phyloP scores from a whole-genome alignment of 164 flowering plant species.

The Protea cynaroides region DNA sequence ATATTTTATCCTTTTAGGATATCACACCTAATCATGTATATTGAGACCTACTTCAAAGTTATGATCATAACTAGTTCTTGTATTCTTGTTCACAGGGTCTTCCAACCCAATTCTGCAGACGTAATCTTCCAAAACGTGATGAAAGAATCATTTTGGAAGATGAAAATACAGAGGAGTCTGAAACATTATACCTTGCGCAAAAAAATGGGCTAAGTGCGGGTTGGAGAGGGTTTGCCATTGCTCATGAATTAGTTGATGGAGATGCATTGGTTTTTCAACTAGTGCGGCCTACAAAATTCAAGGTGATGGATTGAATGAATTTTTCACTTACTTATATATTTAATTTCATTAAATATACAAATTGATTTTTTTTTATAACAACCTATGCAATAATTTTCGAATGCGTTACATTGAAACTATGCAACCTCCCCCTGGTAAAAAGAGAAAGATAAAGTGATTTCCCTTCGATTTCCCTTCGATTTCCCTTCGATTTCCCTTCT shows the following conservation, averaged over 20 bases:
- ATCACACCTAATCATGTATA: not conserved
- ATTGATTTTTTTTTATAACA: too few relatives aligned
- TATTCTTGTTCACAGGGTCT: slow-evolving; percentile 39
- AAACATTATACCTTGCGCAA: slow-evolving; percentile 42
- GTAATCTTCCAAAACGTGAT: slow-evolving; percentile 20
- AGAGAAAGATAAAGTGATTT: too few relatives aligned
- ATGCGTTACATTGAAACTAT: too few relatives aligned
- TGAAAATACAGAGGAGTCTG: slow-evolving; percentile 21
- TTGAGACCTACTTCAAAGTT: too few relatives aligned
- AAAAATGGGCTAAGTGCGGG: slow-evolving; percentile 76
- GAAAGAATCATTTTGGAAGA: slow-evolving; percentile 21
- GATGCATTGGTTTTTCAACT: slow-evolving; percentile 77
- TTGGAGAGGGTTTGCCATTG: slow-evolving; percentile 71
- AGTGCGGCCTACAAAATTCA: slow-evolving; percentile 39
- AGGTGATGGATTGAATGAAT: slow-evolving; percentile 33
- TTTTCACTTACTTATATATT: too few relatives aligned
- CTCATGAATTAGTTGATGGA: slow-evolving; percentile 67
- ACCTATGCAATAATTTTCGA: too few relatives aligned
- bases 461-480: too few relatives aligned
- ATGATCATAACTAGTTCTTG: not conserved
- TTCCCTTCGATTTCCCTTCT: too few relatives aligned
- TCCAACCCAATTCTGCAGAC: slow-evolving; percentile 46
- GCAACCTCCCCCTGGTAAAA: too few relatives aligned
- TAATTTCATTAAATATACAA: too few relatives aligned
- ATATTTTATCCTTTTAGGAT: too few relatives aligned